These are phyloP conservation scores for Venturia oleaginea DNA, from an alignment of 2,329 filamentous ascomycete species.

Conservation along the genomic window DNA sequence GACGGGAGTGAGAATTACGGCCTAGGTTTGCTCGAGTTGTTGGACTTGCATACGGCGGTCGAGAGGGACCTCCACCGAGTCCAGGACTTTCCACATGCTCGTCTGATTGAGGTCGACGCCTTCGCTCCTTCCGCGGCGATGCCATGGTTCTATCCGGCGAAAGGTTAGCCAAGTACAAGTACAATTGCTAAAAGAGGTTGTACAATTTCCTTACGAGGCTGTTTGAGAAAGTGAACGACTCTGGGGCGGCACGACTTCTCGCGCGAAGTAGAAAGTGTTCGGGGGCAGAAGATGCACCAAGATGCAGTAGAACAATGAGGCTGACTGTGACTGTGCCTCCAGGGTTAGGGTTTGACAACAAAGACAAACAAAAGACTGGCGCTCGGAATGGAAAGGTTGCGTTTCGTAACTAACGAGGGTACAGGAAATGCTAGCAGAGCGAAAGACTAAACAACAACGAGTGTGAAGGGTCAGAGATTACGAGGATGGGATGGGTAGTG, in stretches of 20 bases:
- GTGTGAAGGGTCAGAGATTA: neutral
- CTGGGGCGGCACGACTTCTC: neutral
- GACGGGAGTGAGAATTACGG: neutral
- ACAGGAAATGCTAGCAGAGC: neutral
- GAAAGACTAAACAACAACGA: neutral
- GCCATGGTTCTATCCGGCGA: neutral
- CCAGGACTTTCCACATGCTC: neutral
- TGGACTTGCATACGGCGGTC: conserved; percentile 6
- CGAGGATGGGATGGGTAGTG: neutral
- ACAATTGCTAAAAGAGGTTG: neutral
- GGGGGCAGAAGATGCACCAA: neutral
- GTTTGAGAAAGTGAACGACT: neutral
- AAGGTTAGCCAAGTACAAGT: neutral
- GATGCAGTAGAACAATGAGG: neutral
- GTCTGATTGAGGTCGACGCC: neutral
- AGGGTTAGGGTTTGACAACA: conserved; percentile 1
- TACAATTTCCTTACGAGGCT: neutral
- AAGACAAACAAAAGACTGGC: neutral
- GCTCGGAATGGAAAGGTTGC: neutral
- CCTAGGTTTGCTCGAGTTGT: conserved; percentile 2
- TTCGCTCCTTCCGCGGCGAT: neutral
- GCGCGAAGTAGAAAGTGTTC: neutral
- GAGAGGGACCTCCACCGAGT: neutral
- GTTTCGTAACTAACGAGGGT: neutral
- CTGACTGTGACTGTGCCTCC: neutral